Base-by-base conservation (phyloP, 1,284 basidiomycete genomes). In the Rhodotorula sp. region DNA sequence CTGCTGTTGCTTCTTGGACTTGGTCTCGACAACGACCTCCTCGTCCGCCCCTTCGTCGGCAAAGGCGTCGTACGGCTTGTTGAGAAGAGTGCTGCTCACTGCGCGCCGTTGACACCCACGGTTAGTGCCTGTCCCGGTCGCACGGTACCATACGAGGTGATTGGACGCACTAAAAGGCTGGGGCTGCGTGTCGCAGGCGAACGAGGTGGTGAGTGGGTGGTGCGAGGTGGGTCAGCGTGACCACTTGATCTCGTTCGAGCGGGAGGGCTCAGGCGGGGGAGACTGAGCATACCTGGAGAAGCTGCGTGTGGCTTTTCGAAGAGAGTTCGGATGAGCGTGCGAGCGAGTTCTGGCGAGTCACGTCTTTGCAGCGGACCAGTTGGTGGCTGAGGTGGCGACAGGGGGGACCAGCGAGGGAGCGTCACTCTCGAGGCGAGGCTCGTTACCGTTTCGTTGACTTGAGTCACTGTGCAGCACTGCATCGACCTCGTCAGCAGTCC, bases 1-100 rank as follows among this genome's bases (percentile, higher is more conserved):
- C 62, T 44, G n/a, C 39, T 52, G 57, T 39, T 62, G 54, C 64
- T 72, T 72, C 29, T 57, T 34, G 47, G 66, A 63, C 66, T 65
- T 68, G 46, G 57, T 64, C 36, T 71, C 66, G 29, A 61, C 66
- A 24, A 53, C 64, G 47, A 57, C 62, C 47, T 70, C 68, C 48
- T 74, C 67, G 29, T 74, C 69, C 15, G 55, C 68, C 49, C 71
- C 71, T 66, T 73, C 69, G 70, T 75, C 74, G 63, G 74, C 73
- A 61, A 75, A 76, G 54, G 75, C 70, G 73, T 76, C 74, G 73
- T 76, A 75, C 32, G 74, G 74, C 72, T 75, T 75, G 74, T 75
- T 75, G 69, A 75, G 72, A 59, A 75, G 66, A 29, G 66, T 71
- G 69, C 39, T 44, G 39, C 63, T 68, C 68, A 72, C 68, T 70